Base-by-base conservation (phyloP, 805 yeast genomes). In the Nakazawaea anatomiae region DNA sequence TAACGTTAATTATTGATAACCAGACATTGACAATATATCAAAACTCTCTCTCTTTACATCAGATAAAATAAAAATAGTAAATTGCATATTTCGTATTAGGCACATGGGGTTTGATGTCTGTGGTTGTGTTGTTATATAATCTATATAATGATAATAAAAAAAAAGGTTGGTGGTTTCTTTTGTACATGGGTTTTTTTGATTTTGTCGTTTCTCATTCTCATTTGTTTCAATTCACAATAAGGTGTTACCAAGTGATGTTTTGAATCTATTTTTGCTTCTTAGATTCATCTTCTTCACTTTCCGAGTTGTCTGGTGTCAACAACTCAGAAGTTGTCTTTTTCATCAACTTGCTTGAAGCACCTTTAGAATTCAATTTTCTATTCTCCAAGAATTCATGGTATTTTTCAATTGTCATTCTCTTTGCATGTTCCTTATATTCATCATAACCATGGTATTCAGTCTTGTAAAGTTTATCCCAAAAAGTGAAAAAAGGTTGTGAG, bases 401-500 rank as follows among this genome's bases (percentile, higher is more conserved):
- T 67, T 79, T 84, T 40, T 71, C 79, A 59, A 86, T 75, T 9
- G 92, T 84, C 48, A 87, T 78, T 59, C 78, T 76, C 60, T 80
- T 74, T 67, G 87, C 91, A 57, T 81, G 68, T 47, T 77, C 75
- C 59, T 76, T 78, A 69, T 88, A 89, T 51, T 77, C 77, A 55
- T 83, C 84, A 47, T 82, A 70, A 28, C 79, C 79, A 64, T 80
- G 73, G 69, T 85, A 91, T 61, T 84, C 82, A 1, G 98, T 89
- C 50, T 82, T 79, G 51, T 79, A 76, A 46, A 83, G 55, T 47
- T 70, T 70, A 68, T 94, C 99, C 99, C 99, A 94, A 63, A 89
- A 82, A 1, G 89, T 85, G 70, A 94, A 94, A 72, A 92, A 94
- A 4, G 99, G 99, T 74, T 94, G 99, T 11, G 95, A 85, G 63